Base-by-base conservation (phyloP, 1,284 basidiomycete genomes). In the Sporisorium sorghi region DNA sequence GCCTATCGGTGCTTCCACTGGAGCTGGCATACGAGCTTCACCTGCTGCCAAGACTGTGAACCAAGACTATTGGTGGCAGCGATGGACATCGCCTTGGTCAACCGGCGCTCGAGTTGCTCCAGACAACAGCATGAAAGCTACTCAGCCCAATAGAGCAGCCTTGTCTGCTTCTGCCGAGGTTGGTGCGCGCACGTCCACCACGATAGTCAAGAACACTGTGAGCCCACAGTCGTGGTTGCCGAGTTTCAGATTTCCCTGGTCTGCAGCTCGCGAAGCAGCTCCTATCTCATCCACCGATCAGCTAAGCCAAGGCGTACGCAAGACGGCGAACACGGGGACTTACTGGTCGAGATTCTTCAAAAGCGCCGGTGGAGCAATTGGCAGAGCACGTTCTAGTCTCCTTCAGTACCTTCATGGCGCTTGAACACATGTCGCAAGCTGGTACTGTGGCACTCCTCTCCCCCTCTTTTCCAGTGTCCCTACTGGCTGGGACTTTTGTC, bases 211-310 rank as follows among this genome's bases (percentile, higher is more conserved):
- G 37, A 40, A 19, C 37, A 19, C n/a, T 40, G 37, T 10, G n/a
- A 40, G 10, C 37, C 37, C n/a, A 19, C 8, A 19, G n/a, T 23
- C 33, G 12, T 50, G 49, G 49, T 39, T 33, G 49, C 49, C 33
- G 8, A 21, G 39, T 4, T 50, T 33, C 33, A 50, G 26, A 2
- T 21, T 8, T 2, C 49, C 33, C 21, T 37, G 26, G 14, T 33
- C 32, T 33, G 3, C n/a, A 5, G 3, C 37, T 39, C 15, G 6
- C 5, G 9, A 33, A 30, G 14, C 30, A n/a, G 19, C 30, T 10
- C 12, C 24, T 2, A 50, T 50, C 9, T 24, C 33, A 6, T 24
- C 33, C 33, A 35, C 15, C 21, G 10, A 26, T 10, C 51, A 43
- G 28, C 9, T 54, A 8, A 19, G 21, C 12, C 43, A 26, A 7